Base-by-base conservation (phyloP, 306 rosid genomes). In the Cicer chorassanicum region DNA sequence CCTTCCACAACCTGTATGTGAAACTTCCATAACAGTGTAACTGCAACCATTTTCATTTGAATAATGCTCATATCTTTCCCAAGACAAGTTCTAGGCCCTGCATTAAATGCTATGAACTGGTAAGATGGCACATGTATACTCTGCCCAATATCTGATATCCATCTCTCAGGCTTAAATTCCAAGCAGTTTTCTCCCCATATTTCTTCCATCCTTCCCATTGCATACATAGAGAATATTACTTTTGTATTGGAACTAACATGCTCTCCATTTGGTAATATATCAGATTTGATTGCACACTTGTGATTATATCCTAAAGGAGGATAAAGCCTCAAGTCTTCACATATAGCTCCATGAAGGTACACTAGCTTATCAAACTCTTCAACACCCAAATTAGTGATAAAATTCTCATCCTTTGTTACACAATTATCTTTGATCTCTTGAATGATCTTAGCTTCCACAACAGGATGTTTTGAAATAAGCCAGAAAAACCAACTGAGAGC, bases 321-420 rank as follows among this genome's bases (percentile, higher is more conserved):
- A 11, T 15, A 70, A 70, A 53, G 75, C 40, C 51, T 53, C 51
- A 70, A 40, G 14, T 65, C 19, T 70, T 70, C 65, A 70, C 65
- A 15, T 40, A 70, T 53, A 70, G 75, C 75, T 51, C 53, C 75
- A 54, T 53, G 65, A 2, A 70, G 75, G 6, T 70, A 70, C 16
- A 70, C 65, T 1, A 53, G 51, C 65, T 54, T 53, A 5, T 10
- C 8, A 15, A 70, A 8, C 6, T 16, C 19, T 18, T 54, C 41
- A 1, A 70, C 51, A 7, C 16, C 6, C 9, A 44, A 38, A 9
- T 1, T 3, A 1, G 4, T 18, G 36, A 69, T 39, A 9, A 6
- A 15, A 9, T 50, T 34, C 4, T 45, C 56, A 3, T 45, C 55
- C 11, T 66, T 2, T 50, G 15, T 45, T 44, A 21, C 1, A 69